Conservation (phyloP, 768 basidiomycete genomes). For the Suillus sp. region DNA sequence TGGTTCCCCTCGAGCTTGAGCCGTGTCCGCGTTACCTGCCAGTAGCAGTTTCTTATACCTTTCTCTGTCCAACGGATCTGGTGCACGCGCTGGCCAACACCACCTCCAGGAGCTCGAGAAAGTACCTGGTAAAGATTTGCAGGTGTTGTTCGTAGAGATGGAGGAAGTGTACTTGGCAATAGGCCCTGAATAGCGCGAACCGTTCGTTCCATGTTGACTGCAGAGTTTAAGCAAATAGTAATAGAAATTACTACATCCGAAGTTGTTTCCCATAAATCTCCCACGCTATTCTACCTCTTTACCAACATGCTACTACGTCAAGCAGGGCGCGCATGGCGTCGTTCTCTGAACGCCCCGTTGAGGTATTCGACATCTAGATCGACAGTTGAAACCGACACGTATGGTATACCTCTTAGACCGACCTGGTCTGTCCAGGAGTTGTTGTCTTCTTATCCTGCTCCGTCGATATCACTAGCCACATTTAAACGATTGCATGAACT, state of each 20-base stretch:
- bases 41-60: constrained; percentile 66
- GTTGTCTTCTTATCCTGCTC: constrained; percentile 75
- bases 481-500: constrained; percentile 68
- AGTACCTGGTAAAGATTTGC: constrained; percentile 75
- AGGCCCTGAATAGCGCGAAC: constrained; percentile 50
- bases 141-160: constrained; percentile 55
- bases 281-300: constrained; percentile 13
- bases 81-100: constrained; percentile 66
- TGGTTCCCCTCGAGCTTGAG: constrained; percentile 76
- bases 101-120: constrained; percentile 65
- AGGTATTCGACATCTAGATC: constrained; percentile 12
- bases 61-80: constrained; percentile 77
- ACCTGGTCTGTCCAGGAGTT: constrained; percentile 83
- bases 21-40: constrained; percentile 70
- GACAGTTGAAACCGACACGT: constrained; percentile 48
- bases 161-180: constrained; percentile 59
- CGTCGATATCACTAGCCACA: constrained; percentile 56
- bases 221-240: constrained; percentile 5
- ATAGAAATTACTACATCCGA: background rate
- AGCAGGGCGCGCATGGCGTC: constrained; percentile 1
- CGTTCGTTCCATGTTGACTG: constrained; percentile 20
- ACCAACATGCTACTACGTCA: constrained; percentile 9
- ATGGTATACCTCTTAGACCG: constrained; percentile 64
- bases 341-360: background rate
- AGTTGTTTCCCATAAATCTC: constrained; percentile 8